phyloP scores from a whole-genome alignment of 2,329 filamentous ascomycete genomes.

The Aaosphaeria pasadenensis region DNA sequence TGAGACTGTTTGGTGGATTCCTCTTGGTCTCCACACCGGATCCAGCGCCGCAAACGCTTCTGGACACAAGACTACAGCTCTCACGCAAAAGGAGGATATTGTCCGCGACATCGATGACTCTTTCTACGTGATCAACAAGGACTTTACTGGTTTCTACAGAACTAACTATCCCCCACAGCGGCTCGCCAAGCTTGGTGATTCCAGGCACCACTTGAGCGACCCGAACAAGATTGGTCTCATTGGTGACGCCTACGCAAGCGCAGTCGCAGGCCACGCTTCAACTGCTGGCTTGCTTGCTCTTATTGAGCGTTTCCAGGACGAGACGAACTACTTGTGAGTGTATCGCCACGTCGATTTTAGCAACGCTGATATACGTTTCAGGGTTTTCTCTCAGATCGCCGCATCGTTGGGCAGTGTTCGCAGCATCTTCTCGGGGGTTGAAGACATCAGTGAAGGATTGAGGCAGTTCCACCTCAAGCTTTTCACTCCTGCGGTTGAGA shows the following conservation, averaged over 20 bases:
- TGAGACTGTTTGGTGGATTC: constrained; percentile 92
- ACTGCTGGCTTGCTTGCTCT: constrained; percentile 81
- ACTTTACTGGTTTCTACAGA: constrained; percentile 85
- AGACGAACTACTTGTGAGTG: constrained; percentile 71
- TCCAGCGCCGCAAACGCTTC: constrained; percentile 51
- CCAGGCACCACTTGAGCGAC: constrained; percentile 71
- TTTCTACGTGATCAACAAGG: constrained; percentile 93
- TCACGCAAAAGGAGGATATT: constrained; percentile 74
- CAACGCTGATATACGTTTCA: constrained; percentile 14
- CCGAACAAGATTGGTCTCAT: constrained; percentile 93
- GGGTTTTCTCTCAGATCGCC: constrained; percentile 82
- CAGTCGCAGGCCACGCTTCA: constrained; percentile 79
- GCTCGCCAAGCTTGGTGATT: constrained; percentile 73
- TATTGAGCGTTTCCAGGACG: constrained; percentile 76
- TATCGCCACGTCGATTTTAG: not conserved
- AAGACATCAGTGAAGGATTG: constrained; percentile 67
- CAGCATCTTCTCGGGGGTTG: constrained; percentile 79
- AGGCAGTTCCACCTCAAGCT: constrained; percentile 78
- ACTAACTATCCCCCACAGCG: constrained; percentile 89
- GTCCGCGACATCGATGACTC: constrained; percentile 70
- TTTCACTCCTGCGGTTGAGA: constrained; percentile 69
- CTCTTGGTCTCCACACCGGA: constrained; percentile 79
- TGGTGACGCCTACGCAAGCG: constrained; percentile 84
- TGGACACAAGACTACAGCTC: constrained; percentile 61
- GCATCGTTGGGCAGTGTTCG: constrained; percentile 73